These are phyloP conservation scores for Syncephalastrum contaminatum DNA, from an alignment of 371 early-diverging fungal genomes.

Conservation along the genomic window DNA sequence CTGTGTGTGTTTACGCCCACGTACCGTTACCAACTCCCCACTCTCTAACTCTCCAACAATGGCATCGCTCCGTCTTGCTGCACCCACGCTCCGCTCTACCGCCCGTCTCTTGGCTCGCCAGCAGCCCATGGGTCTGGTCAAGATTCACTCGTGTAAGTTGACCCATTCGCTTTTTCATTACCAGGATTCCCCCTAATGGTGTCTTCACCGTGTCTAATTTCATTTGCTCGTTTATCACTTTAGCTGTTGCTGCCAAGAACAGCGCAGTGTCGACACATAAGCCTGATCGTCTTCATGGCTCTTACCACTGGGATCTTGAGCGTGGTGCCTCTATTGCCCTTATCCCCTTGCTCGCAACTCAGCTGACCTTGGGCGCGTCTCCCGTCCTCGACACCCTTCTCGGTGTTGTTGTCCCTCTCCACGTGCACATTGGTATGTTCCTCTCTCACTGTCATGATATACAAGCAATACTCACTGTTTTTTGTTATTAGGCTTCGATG, in stretches of 20 bases:
- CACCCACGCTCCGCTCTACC: conserved; percentile 41
- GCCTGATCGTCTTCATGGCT: conserved; percentile 50
- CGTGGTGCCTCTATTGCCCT: conserved; percentile 75
- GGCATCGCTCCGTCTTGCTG: conserved; percentile 45
- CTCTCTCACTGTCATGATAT: too few relatives aligned
- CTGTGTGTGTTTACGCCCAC: conserved; percentile 1
- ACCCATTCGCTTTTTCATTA: background rate
- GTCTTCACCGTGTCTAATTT: too few relatives aligned
- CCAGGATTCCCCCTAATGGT: background rate
- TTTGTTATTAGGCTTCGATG: conserved; percentile 59
- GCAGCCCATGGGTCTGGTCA: conserved; percentile 50
- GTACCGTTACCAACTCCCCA: conserved; percentile 3
- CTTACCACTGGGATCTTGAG: conserved; percentile 88
- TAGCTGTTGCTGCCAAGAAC: conserved; percentile 29
- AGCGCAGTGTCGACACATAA: conserved; percentile 23
- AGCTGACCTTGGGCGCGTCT: conserved; percentile 76
- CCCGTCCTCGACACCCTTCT: conserved; percentile 86
- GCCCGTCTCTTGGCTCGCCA: conserved; percentile 37
- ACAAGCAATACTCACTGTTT: too few relatives aligned
- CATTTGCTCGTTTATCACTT: background rate
- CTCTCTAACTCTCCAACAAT: conserved; percentile 5
- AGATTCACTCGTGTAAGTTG: conserved; percentile 49
- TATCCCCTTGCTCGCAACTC: conserved; percentile 76
- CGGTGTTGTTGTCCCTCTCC: conserved; percentile 88
- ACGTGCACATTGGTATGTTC: conserved; percentile 83